Percentiles rank a stretch among this genome's conserved stretches.
Evolutionary conservation across 2,329 filamentous ascomycete genomes (phyloP).

Genomic region (Pseudogymnoascus sp.): DNA sequence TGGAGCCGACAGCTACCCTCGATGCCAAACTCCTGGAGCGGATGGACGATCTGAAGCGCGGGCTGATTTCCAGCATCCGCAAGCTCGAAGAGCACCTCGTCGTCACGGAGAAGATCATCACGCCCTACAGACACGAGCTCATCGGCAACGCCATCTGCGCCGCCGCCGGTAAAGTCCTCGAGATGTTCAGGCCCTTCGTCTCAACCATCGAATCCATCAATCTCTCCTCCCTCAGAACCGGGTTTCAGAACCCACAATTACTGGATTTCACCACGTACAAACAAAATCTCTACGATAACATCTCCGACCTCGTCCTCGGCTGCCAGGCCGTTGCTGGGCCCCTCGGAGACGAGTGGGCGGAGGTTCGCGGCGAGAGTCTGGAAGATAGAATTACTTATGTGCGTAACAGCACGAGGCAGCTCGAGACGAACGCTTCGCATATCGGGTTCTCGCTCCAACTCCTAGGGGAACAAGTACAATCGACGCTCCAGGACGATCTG

Average conservation of each 20-base stretch:
- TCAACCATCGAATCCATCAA: conserved; percentile 88
- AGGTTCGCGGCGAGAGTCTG: conserved; percentile 80
- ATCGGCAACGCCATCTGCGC: conserved; percentile 77
- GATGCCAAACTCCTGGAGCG: conserved; percentile 73
- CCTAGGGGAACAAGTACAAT: conserved; percentile 71
- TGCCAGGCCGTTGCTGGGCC: conserved; percentile 91
- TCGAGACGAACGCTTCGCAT: conserved; percentile 81
- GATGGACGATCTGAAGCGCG: conserved; percentile 76
- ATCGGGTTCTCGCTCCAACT: conserved; percentile 82
- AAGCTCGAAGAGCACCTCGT: conserved; percentile 78
- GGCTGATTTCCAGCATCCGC: conserved; percentile 77
- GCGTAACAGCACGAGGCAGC: conserved; percentile 63
- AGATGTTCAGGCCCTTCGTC: conserved; percentile 85
- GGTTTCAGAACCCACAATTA: conserved; percentile 75
- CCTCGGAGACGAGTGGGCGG: conserved; percentile 89
- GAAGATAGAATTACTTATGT: conserved; percentile 81
- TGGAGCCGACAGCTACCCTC: conserved; percentile 65
- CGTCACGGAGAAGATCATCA: conserved; percentile 73
- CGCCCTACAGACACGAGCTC: conserved; percentile 65
- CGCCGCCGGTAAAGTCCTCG: conserved; percentile 70
- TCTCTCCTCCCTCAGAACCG: conserved; percentile 67
- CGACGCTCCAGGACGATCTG: conserved; percentile 38
- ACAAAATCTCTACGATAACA: conserved; percentile 86
- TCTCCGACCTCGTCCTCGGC: conserved; percentile 77
- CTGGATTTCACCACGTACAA: conserved; percentile 85